Conservation (phyloP, 129 eudicot species). For the Helianthus annuus region HanXRQr2.0-SUNRISE NC_035441.2:130719979-130720478, state of each 20-base stretch:
- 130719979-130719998: constrained; percentile 61
- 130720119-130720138: neutral
- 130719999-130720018: constrained; percentile 60
- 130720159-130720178: neutral
- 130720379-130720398: constrained; percentile 49
- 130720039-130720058: constrained; percentile 3
- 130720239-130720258: too few relatives aligned
- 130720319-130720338: too few relatives aligned
- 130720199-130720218: too few relatives aligned
- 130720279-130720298: too few relatives aligned
- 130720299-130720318: too few relatives aligned
- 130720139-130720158: neutral
- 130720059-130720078: neutral
- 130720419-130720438: constrained; percentile 63
- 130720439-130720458: constrained; percentile 70
- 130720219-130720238: too few relatives aligned
- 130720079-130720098: neutral
- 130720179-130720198: too few relatives aligned
- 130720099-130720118: neutral
- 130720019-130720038: constrained; percentile 22
- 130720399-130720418: constrained; percentile 54
- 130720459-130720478: constrained; percentile 59
- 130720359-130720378: too few relatives aligned
- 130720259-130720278: too few relatives aligned
- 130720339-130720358: too few relatives aligned